Evolutionary conservation across 768 basidiomycete genomes (phyloP).

Genomic region (Lentinula boryana): DNA sequence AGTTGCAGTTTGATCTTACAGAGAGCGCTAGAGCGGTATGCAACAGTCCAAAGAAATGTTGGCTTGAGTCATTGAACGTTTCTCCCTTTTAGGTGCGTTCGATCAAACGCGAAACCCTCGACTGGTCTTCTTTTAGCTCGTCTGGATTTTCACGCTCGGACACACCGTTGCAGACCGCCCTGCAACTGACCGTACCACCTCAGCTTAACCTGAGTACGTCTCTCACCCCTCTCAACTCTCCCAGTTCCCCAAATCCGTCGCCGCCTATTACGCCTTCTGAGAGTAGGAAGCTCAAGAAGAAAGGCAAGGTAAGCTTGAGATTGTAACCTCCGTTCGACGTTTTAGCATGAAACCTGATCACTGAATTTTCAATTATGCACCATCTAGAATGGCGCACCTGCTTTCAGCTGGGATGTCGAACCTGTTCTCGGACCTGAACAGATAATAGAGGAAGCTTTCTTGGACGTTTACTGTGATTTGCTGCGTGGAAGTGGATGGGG

Average conservation of each 20-base stretch:
- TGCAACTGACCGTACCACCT: conserved; percentile 64
- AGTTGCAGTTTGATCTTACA: conserved; percentile 88
- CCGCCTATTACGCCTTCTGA: conserved; percentile 43
- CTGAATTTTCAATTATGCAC: conserved; percentile 4
- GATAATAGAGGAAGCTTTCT: conserved; percentile 84
- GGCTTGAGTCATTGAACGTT: background rate
- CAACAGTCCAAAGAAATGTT: conserved; percentile 2
- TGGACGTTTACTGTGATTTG: conserved; percentile 82
- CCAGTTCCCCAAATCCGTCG: background rate
- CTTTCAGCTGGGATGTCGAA: conserved; percentile 91
- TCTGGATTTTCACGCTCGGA: conserved; percentile 81
- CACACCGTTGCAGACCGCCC: conserved; percentile 67
- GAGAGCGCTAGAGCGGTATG: conserved; percentile 72
- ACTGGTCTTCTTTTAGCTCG: conserved; percentile 86
- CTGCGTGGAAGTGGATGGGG: conserved; percentile 77
- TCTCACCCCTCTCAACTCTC: background rate
- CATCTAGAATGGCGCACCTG: conserved; percentile 41
- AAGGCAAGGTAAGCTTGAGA: conserved; percentile 43
- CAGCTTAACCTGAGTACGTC: conserved; percentile 29
- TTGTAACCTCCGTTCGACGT: background rate
- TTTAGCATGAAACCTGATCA: background rate
- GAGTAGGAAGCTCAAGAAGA: conserved; percentile 74
- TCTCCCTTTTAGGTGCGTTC: conserved; percentile 42
- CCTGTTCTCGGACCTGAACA: conserved; percentile 75
- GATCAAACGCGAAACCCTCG: conserved; percentile 76